Evolutionary conservation across 495 filamentous ascomycete genomes (phyloP).

Genomic region (Daldinia caldariorum): DNA sequence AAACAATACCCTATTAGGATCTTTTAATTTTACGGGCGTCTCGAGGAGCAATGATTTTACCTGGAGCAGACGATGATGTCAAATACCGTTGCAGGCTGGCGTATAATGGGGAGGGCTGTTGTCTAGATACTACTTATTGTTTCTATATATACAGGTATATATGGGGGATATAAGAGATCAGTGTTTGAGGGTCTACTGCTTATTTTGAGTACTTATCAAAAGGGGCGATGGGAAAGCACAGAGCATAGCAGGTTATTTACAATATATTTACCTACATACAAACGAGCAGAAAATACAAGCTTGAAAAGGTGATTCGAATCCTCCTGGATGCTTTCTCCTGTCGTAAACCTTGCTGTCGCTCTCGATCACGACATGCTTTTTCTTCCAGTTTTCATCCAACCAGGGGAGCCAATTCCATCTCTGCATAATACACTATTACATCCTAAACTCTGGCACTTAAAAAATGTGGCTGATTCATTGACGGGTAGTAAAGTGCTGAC

Average conservation of each 20-base stretch:
- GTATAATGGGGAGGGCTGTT: slow-evolving; percentile 1
- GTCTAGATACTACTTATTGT: slow-evolving; percentile 10
- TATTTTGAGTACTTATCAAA: slow-evolving; percentile 26
- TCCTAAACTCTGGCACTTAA: slow-evolving; percentile 1
- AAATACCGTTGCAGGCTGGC: slow-evolving; percentile 11
- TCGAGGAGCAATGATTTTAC: slow-evolving; percentile 28
- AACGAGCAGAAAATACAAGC: slow-evolving; percentile 26
- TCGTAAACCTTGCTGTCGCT: slow-evolving; percentile 5
- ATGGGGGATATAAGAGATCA: slow-evolving; percentile 11
- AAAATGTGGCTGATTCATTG: slow-evolving; percentile 19
- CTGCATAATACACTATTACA: not conserved
- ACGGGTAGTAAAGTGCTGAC: slow-evolving; percentile 36
- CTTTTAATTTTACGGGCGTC: slow-evolving; percentile 35
- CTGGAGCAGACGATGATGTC: slow-evolving; percentile 21
- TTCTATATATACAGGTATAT: slow-evolving; percentile 17
- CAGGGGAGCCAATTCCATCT: not conserved
- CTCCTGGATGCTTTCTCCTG: slow-evolving; percentile 11
- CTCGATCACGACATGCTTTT: not conserved
- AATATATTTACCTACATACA: slow-evolving; percentile 3
- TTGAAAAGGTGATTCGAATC: slow-evolving; percentile 1
- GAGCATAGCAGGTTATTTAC: slow-evolving; percentile 3
- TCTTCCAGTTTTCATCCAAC: not conserved
- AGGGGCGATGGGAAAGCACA: not conserved
- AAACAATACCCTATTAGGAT: slow-evolving; percentile 24
- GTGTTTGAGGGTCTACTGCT: slow-evolving; percentile 13